These are phyloP conservation scores for Lolium perenne DNA, from an alignment of 176 grass and related monocot species.

Conservation along the genomic window DNA sequence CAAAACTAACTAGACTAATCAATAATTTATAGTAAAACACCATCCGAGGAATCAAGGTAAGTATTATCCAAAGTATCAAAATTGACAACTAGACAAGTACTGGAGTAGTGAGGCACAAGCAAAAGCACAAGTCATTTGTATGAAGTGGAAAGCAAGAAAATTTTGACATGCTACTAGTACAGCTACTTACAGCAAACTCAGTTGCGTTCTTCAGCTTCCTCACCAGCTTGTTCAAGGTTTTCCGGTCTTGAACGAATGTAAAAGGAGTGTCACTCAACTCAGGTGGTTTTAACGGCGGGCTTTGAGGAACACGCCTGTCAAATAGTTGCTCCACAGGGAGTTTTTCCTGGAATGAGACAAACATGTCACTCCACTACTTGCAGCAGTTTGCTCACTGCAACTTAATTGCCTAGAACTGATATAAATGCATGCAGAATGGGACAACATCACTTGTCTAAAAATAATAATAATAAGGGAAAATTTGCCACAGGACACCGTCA, in stretches of 20 bases:
- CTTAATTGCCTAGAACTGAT: conserved; percentile 26
- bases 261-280: conserved; percentile 71
- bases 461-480: too few species aligned
- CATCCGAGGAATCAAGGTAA: too few species aligned
- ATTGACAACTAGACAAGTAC: too few species aligned
- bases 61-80: too few species aligned
- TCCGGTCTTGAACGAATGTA: conserved; percentile 73
- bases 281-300: conserved; percentile 63
- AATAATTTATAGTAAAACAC: background rate
- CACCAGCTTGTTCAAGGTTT: conserved; percentile 67
- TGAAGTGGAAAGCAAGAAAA: conserved; percentile 16
- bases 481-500: too few species aligned
- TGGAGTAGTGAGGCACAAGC: too few species aligned
- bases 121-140: background rate
- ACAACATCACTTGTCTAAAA: background rate
- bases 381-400: background rate
- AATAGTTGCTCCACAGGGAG: conserved; percentile 56
- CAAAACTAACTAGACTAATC: background rate
- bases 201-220: conserved; percentile 66
- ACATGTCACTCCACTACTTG: background rate
- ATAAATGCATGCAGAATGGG: conserved; percentile 31
- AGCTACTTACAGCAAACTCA: conserved; percentile 83
- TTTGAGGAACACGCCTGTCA: conserved; percentile 61
- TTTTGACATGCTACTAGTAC: background rate
- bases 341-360: conserved; percentile 69